phyloP scores from a whole-genome alignment of 2,329 filamentous ascomycete species.

The Pseudophaeomoniella oleicola region DNA sequence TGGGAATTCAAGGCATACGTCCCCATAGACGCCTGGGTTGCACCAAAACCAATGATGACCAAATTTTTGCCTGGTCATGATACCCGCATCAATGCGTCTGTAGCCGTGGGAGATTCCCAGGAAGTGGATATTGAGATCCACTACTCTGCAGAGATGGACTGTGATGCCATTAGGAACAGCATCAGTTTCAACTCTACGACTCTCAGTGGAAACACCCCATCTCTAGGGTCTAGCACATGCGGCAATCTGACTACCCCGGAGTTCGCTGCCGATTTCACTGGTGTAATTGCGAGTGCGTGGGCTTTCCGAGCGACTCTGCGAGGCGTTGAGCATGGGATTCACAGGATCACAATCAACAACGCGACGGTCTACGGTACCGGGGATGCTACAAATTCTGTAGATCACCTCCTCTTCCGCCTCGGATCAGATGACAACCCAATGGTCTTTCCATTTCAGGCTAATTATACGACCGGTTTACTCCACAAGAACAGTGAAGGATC shows the following conservation, averaged over 20 bases:
- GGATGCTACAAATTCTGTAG: conserved; percentile 34
- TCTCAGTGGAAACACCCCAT: conserved; percentile 26
- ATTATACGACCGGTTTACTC: conserved; percentile 43
- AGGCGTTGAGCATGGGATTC: conserved; percentile 46
- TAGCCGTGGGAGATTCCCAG: conserved; percentile 24
- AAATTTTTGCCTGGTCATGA: conserved; percentile 49
- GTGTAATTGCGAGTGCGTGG: conserved; percentile 40
- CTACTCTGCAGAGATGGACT: conserved; percentile 49
- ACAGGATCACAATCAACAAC: conserved; percentile 43
- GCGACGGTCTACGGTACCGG: conserved; percentile 22
- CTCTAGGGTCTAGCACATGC: conserved; percentile 33
- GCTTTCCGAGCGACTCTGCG: conserved; percentile 34
- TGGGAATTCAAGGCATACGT: conserved; percentile 50
- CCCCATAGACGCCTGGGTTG: conserved; percentile 33
- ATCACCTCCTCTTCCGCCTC: conserved; percentile 48
- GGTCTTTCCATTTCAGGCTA: conserved; percentile 39
- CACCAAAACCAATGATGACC: conserved; percentile 43
- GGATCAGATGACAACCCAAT: conserved; percentile 45
- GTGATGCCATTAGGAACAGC: conserved; percentile 34
- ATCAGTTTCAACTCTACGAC: conserved; percentile 41
- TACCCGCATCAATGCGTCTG: conserved; percentile 35
- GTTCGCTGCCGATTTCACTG: conserved; percentile 26
- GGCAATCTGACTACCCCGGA: conserved; percentile 19
- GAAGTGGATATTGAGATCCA: conserved; percentile 37
- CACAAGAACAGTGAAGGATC: conserved; percentile 23